phyloP scores from a whole-genome alignment of 805 yeast genomes.

The Saturnispora kantuleensis region DNA sequence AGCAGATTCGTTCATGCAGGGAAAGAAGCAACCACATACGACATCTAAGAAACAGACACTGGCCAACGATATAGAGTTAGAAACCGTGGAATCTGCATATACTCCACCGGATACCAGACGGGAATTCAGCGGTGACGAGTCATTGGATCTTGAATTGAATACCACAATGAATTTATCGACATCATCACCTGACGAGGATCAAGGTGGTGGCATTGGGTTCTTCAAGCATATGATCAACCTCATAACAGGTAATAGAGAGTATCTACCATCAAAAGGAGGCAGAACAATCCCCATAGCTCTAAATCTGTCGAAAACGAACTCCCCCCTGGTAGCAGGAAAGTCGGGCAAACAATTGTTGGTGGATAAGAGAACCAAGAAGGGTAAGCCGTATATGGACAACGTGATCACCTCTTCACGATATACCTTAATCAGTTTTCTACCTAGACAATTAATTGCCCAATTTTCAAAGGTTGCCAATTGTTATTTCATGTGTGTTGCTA shows the following conservation, averaged over 20 bases:
- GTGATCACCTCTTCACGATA: conserved; percentile 80
- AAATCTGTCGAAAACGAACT: conserved; percentile 27
- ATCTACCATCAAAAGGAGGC: conserved; percentile 56
- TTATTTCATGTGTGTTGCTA: conserved; percentile 81
- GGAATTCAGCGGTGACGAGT: conserved; percentile 12
- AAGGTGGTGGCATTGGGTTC: background rate
- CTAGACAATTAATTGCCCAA: conserved; percentile 82
- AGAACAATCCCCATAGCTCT: conserved; percentile 62
- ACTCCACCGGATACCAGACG: conserved; percentile 18
- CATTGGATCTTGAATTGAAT: background rate
- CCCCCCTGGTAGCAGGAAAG: conserved; percentile 22
- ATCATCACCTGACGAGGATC: conserved; percentile 16
- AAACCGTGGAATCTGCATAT: conserved; percentile 23
- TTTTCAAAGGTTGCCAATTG: conserved; percentile 88
- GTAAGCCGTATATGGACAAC: conserved; percentile 54
- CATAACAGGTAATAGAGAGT: conserved; percentile 36
- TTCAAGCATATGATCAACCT: conserved; percentile 1
- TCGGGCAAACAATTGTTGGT: conserved; percentile 31
- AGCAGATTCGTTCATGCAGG: conserved; percentile 12
- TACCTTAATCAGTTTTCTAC: conserved; percentile 69
- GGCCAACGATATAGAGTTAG: conserved; percentile 26
- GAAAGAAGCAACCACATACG: conserved; percentile 1
- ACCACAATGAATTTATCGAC: conserved; percentile 6
- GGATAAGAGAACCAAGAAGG: conserved; percentile 53
- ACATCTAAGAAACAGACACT: too few species aligned